Conservation (phyloP, 768 basidiomycete species). For the Hydnomerulius pinastri region DNA sequence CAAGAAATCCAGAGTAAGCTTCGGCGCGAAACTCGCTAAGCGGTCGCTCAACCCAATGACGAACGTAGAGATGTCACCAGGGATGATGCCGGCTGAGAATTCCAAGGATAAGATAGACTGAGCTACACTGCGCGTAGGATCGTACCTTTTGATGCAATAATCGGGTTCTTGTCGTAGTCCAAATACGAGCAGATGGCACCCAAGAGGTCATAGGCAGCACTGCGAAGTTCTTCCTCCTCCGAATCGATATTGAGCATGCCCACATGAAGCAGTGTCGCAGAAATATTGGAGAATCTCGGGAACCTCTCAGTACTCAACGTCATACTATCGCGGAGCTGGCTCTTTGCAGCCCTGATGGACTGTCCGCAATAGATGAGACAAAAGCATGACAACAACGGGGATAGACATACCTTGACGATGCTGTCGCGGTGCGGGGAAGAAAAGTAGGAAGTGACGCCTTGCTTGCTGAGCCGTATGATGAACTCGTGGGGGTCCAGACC, state of each 20-base stretch:
- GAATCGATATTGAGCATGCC: constrained; percentile 78
- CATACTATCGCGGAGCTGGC: constrained; percentile 58
- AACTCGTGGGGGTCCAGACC: constrained; percentile 80
- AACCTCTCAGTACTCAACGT: constrained; percentile 59
- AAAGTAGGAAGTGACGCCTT: constrained; percentile 75
- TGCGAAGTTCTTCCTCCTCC: constrained; percentile 74
- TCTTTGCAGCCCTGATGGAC: constrained; percentile 78
- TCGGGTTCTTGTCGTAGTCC: constrained; percentile 72
- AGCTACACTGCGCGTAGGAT: neutral
- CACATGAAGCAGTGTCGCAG: constrained; percentile 84
- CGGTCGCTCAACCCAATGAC: constrained; percentile 68
- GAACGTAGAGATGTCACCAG: constrained; percentile 64
- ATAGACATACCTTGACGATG: constrained; percentile 65
- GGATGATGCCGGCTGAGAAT: constrained; percentile 63
- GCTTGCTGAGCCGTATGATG: constrained; percentile 72
- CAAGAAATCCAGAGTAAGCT: constrained; percentile 85
- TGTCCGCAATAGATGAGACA: constrained; percentile 28
- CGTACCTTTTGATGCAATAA: constrained; percentile 70
- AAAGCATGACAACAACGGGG: neutral
- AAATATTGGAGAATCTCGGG: constrained; percentile 80
- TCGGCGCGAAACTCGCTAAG: constrained; percentile 72
- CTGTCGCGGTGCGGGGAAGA: constrained; percentile 67
- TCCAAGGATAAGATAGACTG: constrained; percentile 3
- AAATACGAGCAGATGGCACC: constrained; percentile 75
- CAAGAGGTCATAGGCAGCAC: constrained; percentile 78